Percentiles rank a stretch among this genome's conserved stretches.
Evolutionary conservation across 352 stramenopile species (phyloP).

Genomic region (Pythium aquatile): DNA sequence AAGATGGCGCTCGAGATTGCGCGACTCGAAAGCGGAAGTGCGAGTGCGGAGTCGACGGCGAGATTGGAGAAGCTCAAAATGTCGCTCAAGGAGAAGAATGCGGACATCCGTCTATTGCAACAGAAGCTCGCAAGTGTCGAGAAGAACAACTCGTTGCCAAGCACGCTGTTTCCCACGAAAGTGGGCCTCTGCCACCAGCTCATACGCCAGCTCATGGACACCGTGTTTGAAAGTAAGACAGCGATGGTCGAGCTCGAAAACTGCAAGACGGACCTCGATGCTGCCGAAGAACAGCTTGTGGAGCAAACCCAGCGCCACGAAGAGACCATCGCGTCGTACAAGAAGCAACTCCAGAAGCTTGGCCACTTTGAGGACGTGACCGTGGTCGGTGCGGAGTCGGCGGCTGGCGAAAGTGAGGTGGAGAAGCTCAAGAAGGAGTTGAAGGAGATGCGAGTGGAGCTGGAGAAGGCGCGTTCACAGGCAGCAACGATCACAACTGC

Average conservation of each 20-base stretch:
- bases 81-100: conserved; percentile 47
- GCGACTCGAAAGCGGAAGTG: conserved; percentile 16
- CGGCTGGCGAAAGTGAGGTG: neutral
- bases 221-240: conserved; percentile 37
- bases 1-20: conserved; percentile 42
- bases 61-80: conserved; percentile 36
- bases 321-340: conserved; percentile 24
- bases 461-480: conserved; percentile 18
- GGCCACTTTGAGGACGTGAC: conserved; percentile 17
- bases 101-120: conserved; percentile 58
- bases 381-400: neutral
- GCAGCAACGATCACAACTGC: neutral
- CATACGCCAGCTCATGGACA: conserved; percentile 51
- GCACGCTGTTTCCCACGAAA: conserved; percentile 41
- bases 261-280: conserved; percentile 32
- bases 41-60: neutral
- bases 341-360: conserved; percentile 27
- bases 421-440: conserved; percentile 27
- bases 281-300: conserved; percentile 33
- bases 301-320: conserved; percentile 29
- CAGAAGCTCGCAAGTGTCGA: conserved; percentile 58
- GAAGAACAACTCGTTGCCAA: conserved; percentile 41
- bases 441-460: conserved; percentile 19
- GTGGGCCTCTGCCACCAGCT: conserved; percentile 46
- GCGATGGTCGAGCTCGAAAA: conserved; percentile 38